Percentiles rank a stretch among this genome's conserved stretches.
Conservation (phyloP, 2,329 filamentous ascomycete genomes). For the Pestalotiopsis sp. region DNA sequence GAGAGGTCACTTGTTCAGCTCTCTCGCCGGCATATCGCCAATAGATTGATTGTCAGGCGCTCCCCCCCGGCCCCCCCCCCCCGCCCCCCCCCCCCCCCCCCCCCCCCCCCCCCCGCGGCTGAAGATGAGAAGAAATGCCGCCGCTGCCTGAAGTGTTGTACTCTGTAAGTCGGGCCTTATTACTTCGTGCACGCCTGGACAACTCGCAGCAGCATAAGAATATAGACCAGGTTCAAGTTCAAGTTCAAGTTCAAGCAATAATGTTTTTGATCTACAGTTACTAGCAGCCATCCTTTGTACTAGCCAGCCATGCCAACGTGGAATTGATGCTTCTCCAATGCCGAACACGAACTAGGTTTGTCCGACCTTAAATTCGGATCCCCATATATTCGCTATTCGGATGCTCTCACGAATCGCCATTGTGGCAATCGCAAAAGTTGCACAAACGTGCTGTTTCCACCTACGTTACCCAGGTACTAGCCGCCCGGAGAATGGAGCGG, state of each 20-base stretch:
- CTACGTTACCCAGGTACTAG: neutral
- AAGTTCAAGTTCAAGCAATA: no score
- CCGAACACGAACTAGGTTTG: no score
- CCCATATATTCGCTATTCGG: neutral
- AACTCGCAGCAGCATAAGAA: no score
- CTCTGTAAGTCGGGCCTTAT: neutral
- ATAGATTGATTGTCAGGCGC: neutral
- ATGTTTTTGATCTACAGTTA: no score
- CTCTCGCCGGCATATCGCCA: neutral
- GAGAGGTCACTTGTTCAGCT: neutral
- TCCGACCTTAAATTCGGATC: no score
- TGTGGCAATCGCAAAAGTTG: neutral
- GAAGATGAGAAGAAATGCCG: neutral
- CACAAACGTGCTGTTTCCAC: neutral
- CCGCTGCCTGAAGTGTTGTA: neutral
- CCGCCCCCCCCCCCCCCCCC: no score
- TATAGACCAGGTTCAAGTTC: no score
- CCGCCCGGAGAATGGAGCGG: neutral
- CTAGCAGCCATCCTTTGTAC: neutral
- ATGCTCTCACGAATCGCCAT: neutral
- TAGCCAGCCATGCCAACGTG: neutral
- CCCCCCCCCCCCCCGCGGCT: no score
- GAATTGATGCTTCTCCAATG: no score
- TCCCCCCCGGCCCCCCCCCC: no score
- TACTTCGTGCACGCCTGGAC: neutral